Percentiles rank a stretch among this genome's conserved stretches.
Evolutionary conservation across 306 rosid genomes (phyloP).

Genomic region (Rosa chinensis): DNA sequence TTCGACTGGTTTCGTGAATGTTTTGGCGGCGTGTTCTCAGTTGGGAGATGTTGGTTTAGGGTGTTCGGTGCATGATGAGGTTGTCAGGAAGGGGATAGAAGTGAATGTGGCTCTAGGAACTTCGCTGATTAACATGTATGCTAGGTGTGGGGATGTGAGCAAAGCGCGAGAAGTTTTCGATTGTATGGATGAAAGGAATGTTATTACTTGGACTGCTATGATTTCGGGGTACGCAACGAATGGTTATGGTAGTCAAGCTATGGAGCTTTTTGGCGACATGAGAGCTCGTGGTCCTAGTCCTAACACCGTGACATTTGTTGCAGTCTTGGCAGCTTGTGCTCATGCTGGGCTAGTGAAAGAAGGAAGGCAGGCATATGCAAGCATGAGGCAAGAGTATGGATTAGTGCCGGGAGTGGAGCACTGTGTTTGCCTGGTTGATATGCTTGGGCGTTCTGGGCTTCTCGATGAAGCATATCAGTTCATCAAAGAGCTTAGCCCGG

Average conservation of each 20-base stretch:
- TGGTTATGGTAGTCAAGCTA: conserved; percentile 71
- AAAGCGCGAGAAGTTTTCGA: conserved; percentile 67
- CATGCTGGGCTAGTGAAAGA: conserved; percentile 80
- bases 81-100: conserved; percentile 37
- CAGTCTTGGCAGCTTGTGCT: conserved; percentile 82
- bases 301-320: conserved; percentile 71
- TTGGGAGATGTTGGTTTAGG: conserved; percentile 71
- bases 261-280: conserved; percentile 61
- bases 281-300: conserved; percentile 51
- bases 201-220: conserved; percentile 88
- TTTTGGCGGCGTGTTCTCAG: conserved; percentile 78
- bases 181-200: conserved; percentile 62
- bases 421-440: conserved; percentile 83
- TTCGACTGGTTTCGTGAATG: conserved; percentile 59
- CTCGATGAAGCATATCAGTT: conserved; percentile 65
- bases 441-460: conserved; percentile 87
- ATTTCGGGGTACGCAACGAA: conserved; percentile 82
- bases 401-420: conserved; percentile 80
- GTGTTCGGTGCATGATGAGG: conserved; percentile 59
- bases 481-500: conserved; percentile 34
- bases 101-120: conserved; percentile 68
- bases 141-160: conserved; percentile 67
- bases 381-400: conserved; percentile 63
- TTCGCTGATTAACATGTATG: conserved; percentile 78
- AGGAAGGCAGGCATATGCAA: conserved; percentile 56